Evolutionary conservation across 2,329 filamentous ascomycete genomes (phyloP).

Genomic region (Amauroascus niger): DNA sequence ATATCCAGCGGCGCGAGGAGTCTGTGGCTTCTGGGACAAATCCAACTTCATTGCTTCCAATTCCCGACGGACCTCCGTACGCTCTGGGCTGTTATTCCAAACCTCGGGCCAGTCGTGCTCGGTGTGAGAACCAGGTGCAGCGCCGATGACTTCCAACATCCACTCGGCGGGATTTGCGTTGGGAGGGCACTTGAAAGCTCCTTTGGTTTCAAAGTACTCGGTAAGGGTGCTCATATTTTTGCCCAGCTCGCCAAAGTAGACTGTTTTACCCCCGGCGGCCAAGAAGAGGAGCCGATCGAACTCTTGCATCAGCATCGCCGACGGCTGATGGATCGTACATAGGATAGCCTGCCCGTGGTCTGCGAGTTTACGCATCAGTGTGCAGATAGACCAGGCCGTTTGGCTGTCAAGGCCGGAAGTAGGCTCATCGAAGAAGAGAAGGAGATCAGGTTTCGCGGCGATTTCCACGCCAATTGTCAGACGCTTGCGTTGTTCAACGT

Average conservation of each 20-base stretch:
- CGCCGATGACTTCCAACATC: conserved; percentile 54
- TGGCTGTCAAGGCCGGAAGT: conserved; percentile 90
- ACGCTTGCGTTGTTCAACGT: conserved; percentile 58
- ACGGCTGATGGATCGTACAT: conserved; percentile 96
- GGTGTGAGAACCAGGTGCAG: conserved; percentile 50
- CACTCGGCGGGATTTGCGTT: conserved; percentile 67
- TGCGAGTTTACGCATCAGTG: conserved; percentile 79
- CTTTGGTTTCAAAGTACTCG: conserved; percentile 56
- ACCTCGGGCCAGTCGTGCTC: conserved; percentile 48
- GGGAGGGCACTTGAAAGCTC: conserved; percentile 51
- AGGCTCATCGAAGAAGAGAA: conserved; percentile 90
- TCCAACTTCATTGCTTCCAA: conserved; percentile 46
- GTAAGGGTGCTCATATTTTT: conserved; percentile 49
- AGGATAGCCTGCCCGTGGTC: conserved; percentile 84
- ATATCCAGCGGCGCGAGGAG: conserved; percentile 13
- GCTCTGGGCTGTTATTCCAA: conserved; percentile 47
- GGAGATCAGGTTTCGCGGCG: conserved; percentile 76
- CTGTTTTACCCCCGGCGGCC: conserved; percentile 54
- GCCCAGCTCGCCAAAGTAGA: conserved; percentile 61
- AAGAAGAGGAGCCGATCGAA: conserved; percentile 60
- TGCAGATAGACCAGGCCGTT: conserved; percentile 84
- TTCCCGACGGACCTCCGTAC: conserved; percentile 33
- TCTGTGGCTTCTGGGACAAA: conserved; percentile 25
- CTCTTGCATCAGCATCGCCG: conserved; percentile 84
- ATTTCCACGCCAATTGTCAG: conserved; percentile 92